Conservation (phyloP, 306 rosid species). For the Pyrus pyrifolia region DNA sequence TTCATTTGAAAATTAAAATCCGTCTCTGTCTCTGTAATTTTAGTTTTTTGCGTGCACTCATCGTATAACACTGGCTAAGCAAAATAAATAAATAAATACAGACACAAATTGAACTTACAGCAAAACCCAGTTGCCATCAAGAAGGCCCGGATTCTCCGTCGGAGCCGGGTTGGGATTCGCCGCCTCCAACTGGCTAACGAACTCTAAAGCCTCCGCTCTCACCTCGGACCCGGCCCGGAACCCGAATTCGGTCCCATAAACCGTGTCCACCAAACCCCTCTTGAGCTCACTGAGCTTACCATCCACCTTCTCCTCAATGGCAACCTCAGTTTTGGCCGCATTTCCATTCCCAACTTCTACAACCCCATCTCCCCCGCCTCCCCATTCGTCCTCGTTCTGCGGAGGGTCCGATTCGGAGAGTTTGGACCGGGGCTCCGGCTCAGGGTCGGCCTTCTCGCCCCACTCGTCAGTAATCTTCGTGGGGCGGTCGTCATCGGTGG, state of each 20-base stretch:
- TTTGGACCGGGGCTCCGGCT: constrained; percentile 45
- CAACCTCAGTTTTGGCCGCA: constrained; percentile 17
- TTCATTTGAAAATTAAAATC: background rate
- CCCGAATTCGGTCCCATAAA: constrained; percentile 81
- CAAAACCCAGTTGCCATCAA: constrained; percentile 84
- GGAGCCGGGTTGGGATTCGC: constrained; percentile 68
- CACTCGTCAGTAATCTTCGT: constrained; percentile 55
- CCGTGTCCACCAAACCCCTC: constrained; percentile 69
- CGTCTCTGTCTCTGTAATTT: background rate
- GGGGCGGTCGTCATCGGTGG: constrained; percentile 15
- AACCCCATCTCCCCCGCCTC: constrained; percentile 19
- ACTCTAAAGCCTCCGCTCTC: constrained; percentile 82
- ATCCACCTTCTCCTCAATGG: constrained; percentile 13
- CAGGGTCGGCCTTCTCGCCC: constrained; percentile 58
- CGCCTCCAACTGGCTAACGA: constrained; percentile 84
- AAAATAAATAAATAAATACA: background rate
- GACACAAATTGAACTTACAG: constrained; percentile 48
- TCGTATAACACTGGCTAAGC: background rate
- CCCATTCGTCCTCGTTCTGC: constrained; percentile 74
- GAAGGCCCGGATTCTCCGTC: constrained; percentile 52
- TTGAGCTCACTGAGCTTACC: constrained; percentile 49
- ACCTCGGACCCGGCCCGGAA: constrained; percentile 70
- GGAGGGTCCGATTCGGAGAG: constrained; percentile 63
- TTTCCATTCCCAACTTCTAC: constrained; percentile 41
- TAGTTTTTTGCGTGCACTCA: background rate